A percentile compares a stretch with the other conserved stretches of the same genome.
These are phyloP conservation scores for Salix koriyanagi DNA, from an alignment of 345 rosid genomes.

Conservation along the genomic window DNA sequence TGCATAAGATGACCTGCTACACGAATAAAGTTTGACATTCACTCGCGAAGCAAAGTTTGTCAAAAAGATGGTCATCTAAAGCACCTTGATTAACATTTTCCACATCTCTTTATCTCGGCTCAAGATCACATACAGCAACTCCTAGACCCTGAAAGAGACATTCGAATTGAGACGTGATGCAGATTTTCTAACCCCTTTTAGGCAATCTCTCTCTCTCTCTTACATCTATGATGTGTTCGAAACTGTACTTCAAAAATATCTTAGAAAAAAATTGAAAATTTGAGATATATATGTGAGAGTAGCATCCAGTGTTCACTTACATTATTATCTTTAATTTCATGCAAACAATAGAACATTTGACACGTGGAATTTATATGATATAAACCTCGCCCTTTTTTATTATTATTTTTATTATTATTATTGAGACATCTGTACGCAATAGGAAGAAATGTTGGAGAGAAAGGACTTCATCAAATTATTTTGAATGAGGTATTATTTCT, in stretches of 20 bases:
- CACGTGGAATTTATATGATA: background rate
- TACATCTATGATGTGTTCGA: no score
- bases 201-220: background rate
- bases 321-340: background rate
- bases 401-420: no score
- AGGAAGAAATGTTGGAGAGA: no score
- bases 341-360: background rate
- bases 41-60: constrained; percentile 18
- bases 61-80: constrained; percentile 23
- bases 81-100: background rate
- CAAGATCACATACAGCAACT: constrained; percentile 1
- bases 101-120: constrained; percentile 21
- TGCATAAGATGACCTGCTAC: constrained; percentile 22
- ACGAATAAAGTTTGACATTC: constrained; percentile 25
- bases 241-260: no score
- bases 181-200: background rate
- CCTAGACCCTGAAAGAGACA: constrained; percentile 20
- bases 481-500: no score
- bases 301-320: background rate
- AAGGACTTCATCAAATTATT: no score
- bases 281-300: no score
- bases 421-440: no score
- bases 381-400: no score
- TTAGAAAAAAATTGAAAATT: no score
- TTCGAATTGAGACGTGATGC: constrained; percentile 12